Percentiles rank a stretch among this genome's conserved stretches.
Evolutionary conservation across 2,329 filamentous ascomycete species (phyloP).

Genomic region (Penicillium glabrum): DNA sequence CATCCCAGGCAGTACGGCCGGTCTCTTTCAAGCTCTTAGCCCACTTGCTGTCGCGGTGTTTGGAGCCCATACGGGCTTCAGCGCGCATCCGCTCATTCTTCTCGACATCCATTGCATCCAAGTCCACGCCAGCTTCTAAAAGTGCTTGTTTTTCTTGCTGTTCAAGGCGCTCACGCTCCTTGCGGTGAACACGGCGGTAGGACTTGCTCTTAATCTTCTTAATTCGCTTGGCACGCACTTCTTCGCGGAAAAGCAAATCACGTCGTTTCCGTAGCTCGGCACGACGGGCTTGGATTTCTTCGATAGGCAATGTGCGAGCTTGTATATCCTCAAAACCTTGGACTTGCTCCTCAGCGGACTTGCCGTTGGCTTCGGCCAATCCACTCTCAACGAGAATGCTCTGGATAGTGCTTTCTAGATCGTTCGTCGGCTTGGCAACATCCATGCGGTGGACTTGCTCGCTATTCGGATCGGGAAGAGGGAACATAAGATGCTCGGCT

Average conservation of each 20-base stretch:
- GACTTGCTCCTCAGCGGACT: conserved; percentile 63
- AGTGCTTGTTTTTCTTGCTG: conserved; percentile 59
- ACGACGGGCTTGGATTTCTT: conserved; percentile 70
- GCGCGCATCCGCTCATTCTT: conserved; percentile 72
- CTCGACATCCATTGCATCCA: conserved; percentile 65
- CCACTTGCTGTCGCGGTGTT: conserved; percentile 89
- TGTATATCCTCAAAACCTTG: conserved; percentile 69
- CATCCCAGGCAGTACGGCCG: conserved; percentile 83
- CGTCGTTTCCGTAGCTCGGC: conserved; percentile 75
- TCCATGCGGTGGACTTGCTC: conserved; percentile 56
- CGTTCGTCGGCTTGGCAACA: conserved; percentile 66
- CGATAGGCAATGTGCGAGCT: conserved; percentile 69
- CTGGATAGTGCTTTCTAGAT: conserved; percentile 82
- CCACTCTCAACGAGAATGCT: conserved; percentile 89
- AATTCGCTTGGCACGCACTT: conserved; percentile 84
- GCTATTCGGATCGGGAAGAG: conserved; percentile 70
- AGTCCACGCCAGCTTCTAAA: conserved; percentile 58
- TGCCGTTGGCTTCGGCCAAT: conserved; percentile 59
- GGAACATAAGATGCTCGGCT: conserved; percentile 87
- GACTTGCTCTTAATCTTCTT: conserved; percentile 99
- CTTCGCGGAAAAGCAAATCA: conserved; percentile 84
- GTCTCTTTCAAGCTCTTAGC: conserved; percentile 79
- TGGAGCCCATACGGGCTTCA: conserved; percentile 78
- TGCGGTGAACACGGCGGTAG: conserved; percentile 88
- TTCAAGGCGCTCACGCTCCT: conserved; percentile 63